Base-by-base conservation (phyloP, 495 filamentous ascomycete species). In the Penicillium flavigenum region DNA sequence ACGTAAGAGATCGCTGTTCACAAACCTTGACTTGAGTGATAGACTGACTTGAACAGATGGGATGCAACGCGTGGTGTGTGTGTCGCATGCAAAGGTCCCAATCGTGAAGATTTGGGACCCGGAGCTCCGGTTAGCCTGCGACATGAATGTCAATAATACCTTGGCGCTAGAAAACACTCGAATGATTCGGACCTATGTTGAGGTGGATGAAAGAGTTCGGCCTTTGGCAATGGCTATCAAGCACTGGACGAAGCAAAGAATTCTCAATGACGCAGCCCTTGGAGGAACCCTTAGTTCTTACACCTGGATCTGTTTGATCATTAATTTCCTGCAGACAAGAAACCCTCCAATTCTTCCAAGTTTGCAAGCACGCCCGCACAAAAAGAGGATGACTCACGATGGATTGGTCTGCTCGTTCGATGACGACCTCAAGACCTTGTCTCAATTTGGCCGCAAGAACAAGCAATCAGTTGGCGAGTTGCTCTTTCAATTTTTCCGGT, bases 91-190 rank as follows among this genome's bases (percentile, higher is more conserved):
- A 14, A 97, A 96, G 70, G 95, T 98, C 16, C 93, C 95, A 10
- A 98, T 98, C 61, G 94, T 98, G 51, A 98, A 98, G 75, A 93
- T 96, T 47, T 98, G 92, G 92, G 94, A 98, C 67, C 95, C 94
- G 1, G 91, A 96, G 71, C 79, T 96, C 24, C 75, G 83, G 38
- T 77, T 98, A 56, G 88, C 91, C n/a, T 96, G 91, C 63, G 94
- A 98, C 68, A 94, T 98, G 88, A 98, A 98, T 57, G 91, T 98
- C 74, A 98, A 98, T 75, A 98, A 96, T 61, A 92, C 92, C 3
- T 62, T 93, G 45, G 94, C 94, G 1, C 74, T 98, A 59, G 92
- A 97, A 68, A 98, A 98, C 66, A 98, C 94, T 24, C 87, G 91
- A 12, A 96, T 98, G 94, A 91, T 98, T 63, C 92, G 92, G 70